phyloP scores from a whole-genome alignment of 139 green algal species.

The Chlamydomonas urium region DNA sequence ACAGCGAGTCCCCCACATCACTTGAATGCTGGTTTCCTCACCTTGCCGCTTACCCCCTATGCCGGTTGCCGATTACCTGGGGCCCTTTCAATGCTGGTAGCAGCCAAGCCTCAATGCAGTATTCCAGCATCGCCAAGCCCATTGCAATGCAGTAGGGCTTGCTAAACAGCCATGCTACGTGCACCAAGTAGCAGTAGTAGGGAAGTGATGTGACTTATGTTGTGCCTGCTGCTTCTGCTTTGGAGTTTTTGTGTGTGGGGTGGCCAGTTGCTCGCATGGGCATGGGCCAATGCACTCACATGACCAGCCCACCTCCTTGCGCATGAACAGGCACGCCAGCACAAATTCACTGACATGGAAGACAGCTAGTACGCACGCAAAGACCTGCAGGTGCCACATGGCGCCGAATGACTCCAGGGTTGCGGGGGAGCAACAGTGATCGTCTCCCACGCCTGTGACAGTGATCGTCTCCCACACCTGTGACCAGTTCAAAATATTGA shows the following conservation, averaged over 20 bases:
- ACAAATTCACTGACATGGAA: constrained; percentile 72
- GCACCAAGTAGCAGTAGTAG: not conserved
- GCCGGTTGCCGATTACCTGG: not conserved
- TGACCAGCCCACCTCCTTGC: constrained; percentile 36
- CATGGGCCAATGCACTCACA: constrained; percentile 42
- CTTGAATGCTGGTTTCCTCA: not conserved
- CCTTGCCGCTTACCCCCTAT: not conserved
- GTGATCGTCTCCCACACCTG: too few species aligned
- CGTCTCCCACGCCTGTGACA: too few species aligned
- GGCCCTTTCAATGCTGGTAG: constrained; percentile 7
- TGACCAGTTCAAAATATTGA: too few species aligned
- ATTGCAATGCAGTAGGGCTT: constrained; percentile 29
- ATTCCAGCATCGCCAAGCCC: constrained; percentile 25
- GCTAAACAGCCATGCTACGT: constrained; percentile 30
- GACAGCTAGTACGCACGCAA: constrained; percentile 29
- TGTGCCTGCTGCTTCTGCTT: not conserved
- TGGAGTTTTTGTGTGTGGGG: not conserved
- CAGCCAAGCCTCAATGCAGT: constrained; percentile 11
- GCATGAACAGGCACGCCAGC: constrained; percentile 46
- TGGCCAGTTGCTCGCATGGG: not conserved
- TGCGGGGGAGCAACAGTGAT: too few species aligned
- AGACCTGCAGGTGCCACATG: not conserved
- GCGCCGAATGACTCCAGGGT: too few species aligned
- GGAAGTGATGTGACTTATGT: not conserved
- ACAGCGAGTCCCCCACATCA: not conserved